Conservation (phyloP, 1,139 yeast genomes). For the Kodamaea plutei region DNA sequence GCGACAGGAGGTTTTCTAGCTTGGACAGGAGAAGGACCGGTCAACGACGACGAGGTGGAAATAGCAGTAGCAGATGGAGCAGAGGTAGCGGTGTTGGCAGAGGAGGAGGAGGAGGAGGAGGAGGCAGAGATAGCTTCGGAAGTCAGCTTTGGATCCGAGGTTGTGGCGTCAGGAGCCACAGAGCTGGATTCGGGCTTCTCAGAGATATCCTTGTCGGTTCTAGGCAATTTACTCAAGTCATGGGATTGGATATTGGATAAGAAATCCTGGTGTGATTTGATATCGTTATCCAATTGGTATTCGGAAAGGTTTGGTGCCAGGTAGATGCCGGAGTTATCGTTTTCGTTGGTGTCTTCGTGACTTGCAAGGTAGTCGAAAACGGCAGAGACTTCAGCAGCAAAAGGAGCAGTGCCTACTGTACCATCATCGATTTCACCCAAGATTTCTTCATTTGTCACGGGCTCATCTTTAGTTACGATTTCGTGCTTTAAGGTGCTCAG, state of each 20-base stretch:
- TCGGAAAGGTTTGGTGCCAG: conserved; percentile 48
- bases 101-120: neutral
- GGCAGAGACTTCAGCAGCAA: conserved; percentile 8
- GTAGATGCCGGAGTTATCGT: conserved; percentile 22
- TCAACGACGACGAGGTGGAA: no score
- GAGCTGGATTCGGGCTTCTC: neutral
- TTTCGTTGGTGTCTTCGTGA: conserved; percentile 19
- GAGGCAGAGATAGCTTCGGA: no score
- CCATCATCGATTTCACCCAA: conserved; percentile 1
- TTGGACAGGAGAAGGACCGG: no score
- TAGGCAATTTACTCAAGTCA: conserved; percentile 39
- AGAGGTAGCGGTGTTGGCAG: neutral
- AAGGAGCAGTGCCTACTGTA: conserved; percentile 1
- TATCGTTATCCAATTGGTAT: conserved; percentile 42
- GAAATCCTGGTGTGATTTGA: conserved; percentile 35
- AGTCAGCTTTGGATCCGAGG: neutral
- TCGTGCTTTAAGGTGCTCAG: conserved; percentile 1
- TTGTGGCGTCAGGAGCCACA: neutral
- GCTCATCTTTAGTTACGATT: no score
- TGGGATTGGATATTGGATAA: conserved; percentile 33
- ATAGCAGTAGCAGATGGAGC: neutral
- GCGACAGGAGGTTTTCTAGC: conserved; percentile 1
- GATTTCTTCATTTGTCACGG: no score
- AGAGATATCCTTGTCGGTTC: conserved; percentile 2
- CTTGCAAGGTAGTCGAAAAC: conserved; percentile 7